Conservation (phyloP, 108 stramenopile genomes). For the Fistulifera pelliculosa region DNA sequence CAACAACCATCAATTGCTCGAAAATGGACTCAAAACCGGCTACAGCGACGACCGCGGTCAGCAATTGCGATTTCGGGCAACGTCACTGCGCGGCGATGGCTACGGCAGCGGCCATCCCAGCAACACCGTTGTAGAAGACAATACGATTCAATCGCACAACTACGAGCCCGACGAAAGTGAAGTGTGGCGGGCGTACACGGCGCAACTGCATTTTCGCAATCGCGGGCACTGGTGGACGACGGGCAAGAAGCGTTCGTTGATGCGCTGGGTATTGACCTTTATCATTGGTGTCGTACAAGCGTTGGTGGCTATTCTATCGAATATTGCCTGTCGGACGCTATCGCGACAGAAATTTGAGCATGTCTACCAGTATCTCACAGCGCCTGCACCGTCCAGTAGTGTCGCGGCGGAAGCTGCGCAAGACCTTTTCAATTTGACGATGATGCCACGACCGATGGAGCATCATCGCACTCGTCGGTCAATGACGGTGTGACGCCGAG, state of each 20-base stretch:
- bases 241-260: constrained; percentile 61
- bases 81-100: constrained; percentile 31
- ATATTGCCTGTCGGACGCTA: constrained; percentile 38
- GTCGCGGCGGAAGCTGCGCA: constrained; percentile 1
- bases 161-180: constrained; percentile 87
- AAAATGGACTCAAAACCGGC: no score
- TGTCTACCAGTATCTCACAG: constrained; percentile 58
- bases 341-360: constrained; percentile 53
- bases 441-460: constrained; percentile 4
- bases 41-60: no score
- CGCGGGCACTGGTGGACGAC: constrained; percentile 92
- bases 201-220: constrained; percentile 74
- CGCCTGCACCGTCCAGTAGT: constrained; percentile 3
- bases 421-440: constrained; percentile 31
- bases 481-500: constrained; percentile 26
- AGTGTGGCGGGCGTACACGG: constrained; percentile 78
- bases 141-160: constrained; percentile 67
- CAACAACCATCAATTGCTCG: no score
- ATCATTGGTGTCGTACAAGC: constrained; percentile 75
- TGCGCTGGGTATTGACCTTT: constrained; percentile 77
- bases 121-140: not conserved
- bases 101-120: constrained; percentile 38
- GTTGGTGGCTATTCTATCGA: constrained; percentile 58
- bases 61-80: not conserved
- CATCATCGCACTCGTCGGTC: constrained; percentile 17